phyloP scores from a whole-genome alignment of 1,284 basidiomycete genomes.

The Pseudozyma flocculosa region DNA sequence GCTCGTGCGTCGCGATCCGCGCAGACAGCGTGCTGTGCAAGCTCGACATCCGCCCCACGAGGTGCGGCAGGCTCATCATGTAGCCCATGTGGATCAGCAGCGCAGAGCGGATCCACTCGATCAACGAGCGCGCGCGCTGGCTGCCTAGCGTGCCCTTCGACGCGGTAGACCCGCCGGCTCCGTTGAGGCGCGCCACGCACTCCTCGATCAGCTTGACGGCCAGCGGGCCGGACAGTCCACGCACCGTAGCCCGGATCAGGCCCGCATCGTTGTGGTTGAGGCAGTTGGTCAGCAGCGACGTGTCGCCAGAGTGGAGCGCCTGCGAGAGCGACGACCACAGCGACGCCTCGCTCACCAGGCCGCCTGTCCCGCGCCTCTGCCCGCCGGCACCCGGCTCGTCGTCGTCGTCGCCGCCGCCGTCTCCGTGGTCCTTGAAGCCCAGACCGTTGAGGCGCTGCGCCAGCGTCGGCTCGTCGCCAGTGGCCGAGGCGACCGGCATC shows the following conservation, averaged over 20 bases:
- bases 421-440: constrained; percentile 25
- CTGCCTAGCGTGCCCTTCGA: constrained; percentile 45
- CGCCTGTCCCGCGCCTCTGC: constrained; percentile 32
- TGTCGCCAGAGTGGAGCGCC: constrained; percentile 92
- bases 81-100: constrained; percentile 85
- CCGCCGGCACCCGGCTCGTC: constrained; percentile 26
- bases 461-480: constrained; percentile 35
- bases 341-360: constrained; percentile 73
- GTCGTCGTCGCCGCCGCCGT: constrained; percentile 19
- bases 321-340: constrained; percentile 92
- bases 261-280: constrained; percentile 76
- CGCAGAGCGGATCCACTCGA: constrained; percentile 86
- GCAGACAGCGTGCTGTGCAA: constrained; percentile 80
- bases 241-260: constrained; percentile 84
- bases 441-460: constrained; percentile 45
- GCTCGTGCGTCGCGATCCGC: constrained; percentile 79
- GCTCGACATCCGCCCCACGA: constrained; percentile 77
- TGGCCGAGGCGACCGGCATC: constrained; percentile 5
- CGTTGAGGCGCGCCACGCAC: constrained; percentile 82
- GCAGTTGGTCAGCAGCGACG: constrained; percentile 82
- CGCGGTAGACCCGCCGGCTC: constrained; percentile 65
- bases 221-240: constrained; percentile 82
- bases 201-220: constrained; percentile 83
- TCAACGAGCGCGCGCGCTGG: constrained; percentile 65
- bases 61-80: constrained; percentile 87